phyloP scores from a whole-genome alignment of 768 basidiomycete genomes.

The Trametes coccinea region DNA sequence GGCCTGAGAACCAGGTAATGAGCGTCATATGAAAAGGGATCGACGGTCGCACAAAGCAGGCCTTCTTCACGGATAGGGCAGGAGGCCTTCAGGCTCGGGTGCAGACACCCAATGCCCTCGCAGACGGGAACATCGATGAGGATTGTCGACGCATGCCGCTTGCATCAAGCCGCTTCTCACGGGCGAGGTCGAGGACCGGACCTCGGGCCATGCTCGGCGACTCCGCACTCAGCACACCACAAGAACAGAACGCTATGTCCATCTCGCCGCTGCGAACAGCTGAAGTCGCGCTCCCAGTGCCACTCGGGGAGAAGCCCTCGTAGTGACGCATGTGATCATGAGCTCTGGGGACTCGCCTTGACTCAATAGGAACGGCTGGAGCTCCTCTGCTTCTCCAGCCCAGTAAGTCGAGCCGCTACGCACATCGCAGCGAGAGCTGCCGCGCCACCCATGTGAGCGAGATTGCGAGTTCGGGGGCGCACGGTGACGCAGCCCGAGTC shows the following conservation, averaged over 20 bases:
- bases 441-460: conserved; percentile 7
- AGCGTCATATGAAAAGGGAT: conserved; percentile 6
- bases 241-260: not conserved
- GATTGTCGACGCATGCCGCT: not conserved
- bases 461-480: not conserved
- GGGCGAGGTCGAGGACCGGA: conserved; percentile 2
- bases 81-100: not conserved
- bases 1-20: conserved; percentile 3
- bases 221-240: not conserved
- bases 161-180: conserved; percentile 1
- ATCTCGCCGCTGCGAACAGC: not conserved
- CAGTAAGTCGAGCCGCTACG: not conserved
- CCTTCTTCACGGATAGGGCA: conserved; percentile 6
- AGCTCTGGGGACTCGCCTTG: not conserved
- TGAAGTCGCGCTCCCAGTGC: not conserved
- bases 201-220: conserved; percentile 2
- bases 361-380: conserved; percentile 11
- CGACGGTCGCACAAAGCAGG: conserved; percentile 9
- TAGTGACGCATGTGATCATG: conserved; percentile 2
- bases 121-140: conserved; percentile 15
- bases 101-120: not conserved
- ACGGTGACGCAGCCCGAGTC: conserved; percentile 11
- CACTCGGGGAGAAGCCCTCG: not conserved
- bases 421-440: not conserved
- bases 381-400: not conserved